Base-by-base conservation (phyloP, 768 basidiomycete species). In the Royoungia palumana region DNA sequence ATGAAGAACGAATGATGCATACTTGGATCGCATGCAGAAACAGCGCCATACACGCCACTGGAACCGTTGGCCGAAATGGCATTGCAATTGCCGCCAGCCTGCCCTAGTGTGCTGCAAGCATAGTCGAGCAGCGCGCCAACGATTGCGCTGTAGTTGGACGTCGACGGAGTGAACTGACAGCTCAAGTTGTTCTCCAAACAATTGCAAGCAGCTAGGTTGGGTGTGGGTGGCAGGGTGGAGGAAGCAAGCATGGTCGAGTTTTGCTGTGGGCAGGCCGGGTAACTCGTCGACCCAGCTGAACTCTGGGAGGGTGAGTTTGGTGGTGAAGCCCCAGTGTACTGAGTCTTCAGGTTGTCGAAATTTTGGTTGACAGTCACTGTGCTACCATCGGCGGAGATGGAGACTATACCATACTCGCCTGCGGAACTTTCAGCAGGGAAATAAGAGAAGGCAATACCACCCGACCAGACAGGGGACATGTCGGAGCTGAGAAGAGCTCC, bases 371-470 rank as follows among this genome's bases (percentile, higher is more conserved):
- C 75, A 8, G 80, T 83, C 42, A 91, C 87, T 5, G 85, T 83
- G 39, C 58, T 75, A 49, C 77, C 77, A 60, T 88, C 85, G 3
- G 73, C 3, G 2, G 82, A 83, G 51, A 95, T 78, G 22, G 77
- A 89, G 52, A 90, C 87, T 76, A 95, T 87, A 21, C 94, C 94
- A 55, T 89, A 96, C 58, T 85, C 72, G 42, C 89, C 89, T 44
- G 76, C 72, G 8, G 75, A 79, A 55, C 84, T 85, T n/a, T 61
- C 40, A 17, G 89, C 89, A 2, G 89, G 87, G 79, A 95, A 94
- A 68, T 94, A 95, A 41, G 84, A 85, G 68, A 91, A 92, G 4
- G 93, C 92, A 45, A 95, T 57, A 44, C 89, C 93, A 53, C 94
- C 94, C 27, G 89, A 92, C 83, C 87, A 95, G 42, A 86, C 82